A percentile compares a stretch with the other conserved stretches of the same genome.
Conservation (phyloP, 2,329 filamentous ascomycete genomes). For the Drechslera avenae region DNA sequence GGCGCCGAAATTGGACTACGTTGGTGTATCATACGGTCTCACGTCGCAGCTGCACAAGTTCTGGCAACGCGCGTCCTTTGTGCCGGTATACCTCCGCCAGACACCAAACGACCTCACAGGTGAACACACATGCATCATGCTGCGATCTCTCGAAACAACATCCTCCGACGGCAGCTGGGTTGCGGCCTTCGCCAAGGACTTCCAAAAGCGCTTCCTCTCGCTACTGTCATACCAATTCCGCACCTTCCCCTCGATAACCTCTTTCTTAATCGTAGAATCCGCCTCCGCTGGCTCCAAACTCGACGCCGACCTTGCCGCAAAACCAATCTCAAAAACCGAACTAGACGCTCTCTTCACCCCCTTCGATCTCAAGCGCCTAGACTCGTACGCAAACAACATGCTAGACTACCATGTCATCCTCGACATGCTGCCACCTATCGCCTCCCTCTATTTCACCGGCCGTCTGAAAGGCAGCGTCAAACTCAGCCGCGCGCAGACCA, state of each 20-base stretch:
- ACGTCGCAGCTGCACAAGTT: constrained; percentile 89
- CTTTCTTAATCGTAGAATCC: constrained; percentile 86
- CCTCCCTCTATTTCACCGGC: constrained; percentile 83
- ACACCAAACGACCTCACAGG: constrained; percentile 96
- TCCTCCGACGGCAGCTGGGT: constrained; percentile 77
- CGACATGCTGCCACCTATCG: constrained; percentile 84
- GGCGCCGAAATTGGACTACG: constrained; percentile 81
- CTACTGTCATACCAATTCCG: constrained; percentile 93
- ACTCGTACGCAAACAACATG: constrained; percentile 95
- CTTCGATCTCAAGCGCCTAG: constrained; percentile 92
- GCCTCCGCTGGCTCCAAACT: constrained; percentile 74
- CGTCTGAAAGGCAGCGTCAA: constrained; percentile 70
- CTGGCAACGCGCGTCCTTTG: constrained; percentile 88
- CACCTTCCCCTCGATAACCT: constrained; percentile 75
- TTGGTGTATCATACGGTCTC: constrained; percentile 94
- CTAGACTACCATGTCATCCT: constrained; percentile 97
- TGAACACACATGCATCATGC: constrained; percentile 97
- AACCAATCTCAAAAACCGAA: constrained; percentile 71
- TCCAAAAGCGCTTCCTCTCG: constrained; percentile 89
- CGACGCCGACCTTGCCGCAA: constrained; percentile 58
- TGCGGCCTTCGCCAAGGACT: constrained; percentile 87
- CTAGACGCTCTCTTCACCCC: constrained; percentile 81
- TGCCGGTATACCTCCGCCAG: constrained; percentile 90
- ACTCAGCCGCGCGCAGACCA: constrained; percentile 81
- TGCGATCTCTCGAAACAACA: constrained; percentile 70